Base-by-base conservation (phyloP, 163 green algal species). In the Prototheca cutis region DNA sequence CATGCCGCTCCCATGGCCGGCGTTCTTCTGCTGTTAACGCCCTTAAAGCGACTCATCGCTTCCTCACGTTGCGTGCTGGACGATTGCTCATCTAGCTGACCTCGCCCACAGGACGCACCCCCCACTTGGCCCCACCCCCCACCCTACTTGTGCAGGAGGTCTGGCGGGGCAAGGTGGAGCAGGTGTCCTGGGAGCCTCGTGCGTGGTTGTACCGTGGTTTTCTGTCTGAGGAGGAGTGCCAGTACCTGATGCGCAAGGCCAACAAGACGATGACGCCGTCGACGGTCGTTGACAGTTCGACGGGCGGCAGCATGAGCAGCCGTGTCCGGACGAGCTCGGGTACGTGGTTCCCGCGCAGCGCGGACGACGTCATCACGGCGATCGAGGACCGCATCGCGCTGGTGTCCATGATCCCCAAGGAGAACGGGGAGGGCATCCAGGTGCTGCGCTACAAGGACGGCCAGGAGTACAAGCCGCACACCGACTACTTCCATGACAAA, bases 401-500 rank as follows among this genome's bases (percentile, higher is more conserved):
- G 27, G 66, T 80, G 29, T 74, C 67, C 27, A 69, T 71, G 60
- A 66, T 79, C 24, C 75, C 75, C 2, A 57, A 59, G 53, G 75
- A 81, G 25, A 80, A 85, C 32, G 78, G 78, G 1, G 78, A 85
- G 62, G 73, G 67, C 6, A 55, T 84, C 29, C 85, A 71, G 63
- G 49, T 71, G 36, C 54, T 61, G 21, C 54, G 54, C 33, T 61
- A 94, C 61, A 73, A 68, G 8, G 28, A 72, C 19, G 79, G 80
- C 7, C 82, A 89, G 55, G 84, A 90, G 72, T 91, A 91, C 56
- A 81, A 89, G 69, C 75, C 84, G 0, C 85, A 93, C 68, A 79
- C 73, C 33, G 86, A 94, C 72, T 92, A 84, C 77, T 96, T 96
- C 70, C 77, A 86, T 48, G 84, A 94, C 63, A 39, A 69, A 6